Evolutionary conservation across 1,284 basidiomycete species (phyloP).

Genomic region (Malassezia yamatoensis): DNA sequence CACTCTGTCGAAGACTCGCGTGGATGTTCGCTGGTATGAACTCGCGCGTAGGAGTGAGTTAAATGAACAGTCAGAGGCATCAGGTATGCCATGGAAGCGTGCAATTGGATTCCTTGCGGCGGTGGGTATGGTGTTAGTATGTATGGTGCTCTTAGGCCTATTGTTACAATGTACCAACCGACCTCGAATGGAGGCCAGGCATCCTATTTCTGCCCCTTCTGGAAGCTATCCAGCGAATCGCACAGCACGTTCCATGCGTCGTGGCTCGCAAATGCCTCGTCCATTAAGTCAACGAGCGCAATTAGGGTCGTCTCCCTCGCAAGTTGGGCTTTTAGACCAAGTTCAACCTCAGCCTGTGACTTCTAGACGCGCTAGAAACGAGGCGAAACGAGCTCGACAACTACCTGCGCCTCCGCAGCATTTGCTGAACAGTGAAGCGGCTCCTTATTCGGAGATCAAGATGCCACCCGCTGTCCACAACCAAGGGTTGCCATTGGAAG

Average conservation of each 20-base stretch:
- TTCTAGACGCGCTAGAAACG: background rate
- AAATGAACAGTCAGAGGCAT: background rate
- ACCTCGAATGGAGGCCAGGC: slow-evolving; percentile 9
- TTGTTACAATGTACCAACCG: slow-evolving; percentile 8
- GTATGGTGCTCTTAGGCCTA: slow-evolving; percentile 1
- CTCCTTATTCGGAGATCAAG: background rate
- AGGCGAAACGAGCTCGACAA: background rate
- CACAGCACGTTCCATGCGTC: background rate
- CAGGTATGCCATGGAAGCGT: slow-evolving; percentile 1
- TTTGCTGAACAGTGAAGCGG: background rate
- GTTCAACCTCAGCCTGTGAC: slow-evolving; percentile 3
- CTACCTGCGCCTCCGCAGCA: slow-evolving; percentile 1
- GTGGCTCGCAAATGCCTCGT: background rate
- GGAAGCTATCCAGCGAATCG: background rate
- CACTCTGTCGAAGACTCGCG: background rate
- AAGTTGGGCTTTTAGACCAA: slow-evolving; percentile 4
- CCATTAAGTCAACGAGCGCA: background rate
- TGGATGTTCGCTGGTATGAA: background rate
- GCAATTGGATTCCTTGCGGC: slow-evolving; percentile 8
- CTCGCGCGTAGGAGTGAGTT: background rate
- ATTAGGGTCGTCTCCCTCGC: slow-evolving; percentile 1
- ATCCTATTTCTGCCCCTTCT: background rate
- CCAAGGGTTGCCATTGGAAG: background rate
- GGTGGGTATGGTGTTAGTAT: background rate
- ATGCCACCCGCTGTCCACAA: background rate